Conservation (phyloP, 2,329 filamentous ascomycete species). For the Apiospora malaysiana region DNA sequence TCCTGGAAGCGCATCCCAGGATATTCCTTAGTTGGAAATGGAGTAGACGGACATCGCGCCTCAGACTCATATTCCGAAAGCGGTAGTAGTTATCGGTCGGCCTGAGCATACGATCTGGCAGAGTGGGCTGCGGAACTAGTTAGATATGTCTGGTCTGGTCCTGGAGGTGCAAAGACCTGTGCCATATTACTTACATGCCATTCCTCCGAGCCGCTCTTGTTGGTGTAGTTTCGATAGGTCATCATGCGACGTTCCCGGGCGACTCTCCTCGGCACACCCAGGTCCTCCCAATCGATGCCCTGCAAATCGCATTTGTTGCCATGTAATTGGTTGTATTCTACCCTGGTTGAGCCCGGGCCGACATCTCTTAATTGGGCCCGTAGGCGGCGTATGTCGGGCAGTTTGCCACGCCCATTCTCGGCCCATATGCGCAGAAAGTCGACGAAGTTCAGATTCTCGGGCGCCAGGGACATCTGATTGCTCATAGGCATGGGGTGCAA, state of each 20-base stretch:
- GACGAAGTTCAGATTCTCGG: conserved; percentile 55
- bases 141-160: background rate
- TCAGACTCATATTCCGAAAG: conserved; percentile 63
- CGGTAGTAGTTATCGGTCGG: conserved; percentile 58
- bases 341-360: conserved; percentile 30
- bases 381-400: conserved; percentile 7
- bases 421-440: conserved; percentile 60
- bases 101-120: conserved; percentile 43
- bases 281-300: conserved; percentile 61
- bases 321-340: conserved; percentile 53
- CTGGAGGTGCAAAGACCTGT: background rate
- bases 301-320: conserved; percentile 65
- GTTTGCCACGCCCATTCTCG: conserved; percentile 18
- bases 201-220: conserved; percentile 52
- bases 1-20: conserved; percentile 61
- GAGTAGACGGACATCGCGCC: conserved; percentile 58
- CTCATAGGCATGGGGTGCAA: conserved; percentile 38
- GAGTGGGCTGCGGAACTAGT: conserved; percentile 23
- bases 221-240: conserved; percentile 65
- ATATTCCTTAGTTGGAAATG: conserved; percentile 72
- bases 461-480: conserved; percentile 47
- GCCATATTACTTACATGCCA: conserved; percentile 51
- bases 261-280: conserved; percentile 56
- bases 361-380: conserved; percentile 33
- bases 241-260: conserved; percentile 54